Conservation (phyloP, 805 yeast species). For the Torulaspora quercuum region DNA sequence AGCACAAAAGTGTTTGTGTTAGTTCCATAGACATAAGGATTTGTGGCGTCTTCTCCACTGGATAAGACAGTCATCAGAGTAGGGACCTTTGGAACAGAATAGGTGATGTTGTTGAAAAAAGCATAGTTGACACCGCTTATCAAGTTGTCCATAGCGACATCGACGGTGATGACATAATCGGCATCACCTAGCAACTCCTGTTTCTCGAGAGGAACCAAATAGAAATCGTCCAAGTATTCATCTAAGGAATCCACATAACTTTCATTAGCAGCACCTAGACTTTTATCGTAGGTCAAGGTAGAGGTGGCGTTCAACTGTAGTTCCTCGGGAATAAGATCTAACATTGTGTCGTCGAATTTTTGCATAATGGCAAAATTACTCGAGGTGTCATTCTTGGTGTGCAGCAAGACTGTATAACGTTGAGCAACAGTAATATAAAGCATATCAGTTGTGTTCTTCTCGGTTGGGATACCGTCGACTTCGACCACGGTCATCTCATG, state of each 20-base stretch:
- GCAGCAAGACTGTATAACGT: slow-evolving; percentile 76
- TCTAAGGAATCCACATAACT: slow-evolving; percentile 46
- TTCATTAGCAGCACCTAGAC: slow-evolving; percentile 41
- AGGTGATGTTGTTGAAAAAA: slow-evolving; percentile 88
- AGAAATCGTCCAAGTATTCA: slow-evolving; percentile 70
- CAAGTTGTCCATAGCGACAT: slow-evolving; percentile 80
- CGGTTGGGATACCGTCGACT: slow-evolving; percentile 85
- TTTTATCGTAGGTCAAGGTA: slow-evolving; percentile 57
- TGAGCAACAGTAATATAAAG: slow-evolving; percentile 88
- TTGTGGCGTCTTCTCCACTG: slow-evolving; percentile 58
- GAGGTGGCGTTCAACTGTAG: slow-evolving; percentile 71
- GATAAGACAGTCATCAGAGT: slow-evolving; percentile 72
- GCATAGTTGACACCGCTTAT: slow-evolving; percentile 89
- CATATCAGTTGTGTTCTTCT: slow-evolving; percentile 64
- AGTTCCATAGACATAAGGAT: slow-evolving; percentile 62
- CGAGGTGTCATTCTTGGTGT: slow-evolving; percentile 61
- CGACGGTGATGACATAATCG: slow-evolving; percentile 64
- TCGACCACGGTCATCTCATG: slow-evolving; percentile 85
- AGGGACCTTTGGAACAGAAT: slow-evolving; percentile 79
- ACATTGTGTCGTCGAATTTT: slow-evolving; percentile 74
- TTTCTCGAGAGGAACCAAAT: slow-evolving; percentile 59
- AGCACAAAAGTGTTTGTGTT: slow-evolving; percentile 75
- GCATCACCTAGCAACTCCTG: slow-evolving; percentile 59
- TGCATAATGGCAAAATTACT: slow-evolving; percentile 81
- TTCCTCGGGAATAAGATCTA: slow-evolving; percentile 67